A percentile compares a stretch with the other conserved stretches of the same genome.
Evolutionary conservation across 176 grass and related monocot species (phyloP).

Genomic region (Eleusine indica): DNA sequence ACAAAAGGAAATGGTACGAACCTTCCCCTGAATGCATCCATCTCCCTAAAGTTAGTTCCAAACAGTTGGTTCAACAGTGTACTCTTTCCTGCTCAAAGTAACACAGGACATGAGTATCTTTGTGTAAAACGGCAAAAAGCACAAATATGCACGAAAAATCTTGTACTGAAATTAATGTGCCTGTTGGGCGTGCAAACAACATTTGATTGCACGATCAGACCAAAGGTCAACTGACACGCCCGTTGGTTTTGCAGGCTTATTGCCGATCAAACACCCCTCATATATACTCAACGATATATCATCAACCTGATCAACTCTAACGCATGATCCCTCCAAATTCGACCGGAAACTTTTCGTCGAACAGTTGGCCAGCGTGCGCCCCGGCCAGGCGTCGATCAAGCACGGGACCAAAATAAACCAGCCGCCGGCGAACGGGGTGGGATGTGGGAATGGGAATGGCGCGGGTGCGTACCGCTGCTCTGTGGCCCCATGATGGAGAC

Average conservation of each 20-base stretch:
- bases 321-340: neutral
- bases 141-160: neutral
- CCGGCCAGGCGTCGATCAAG: neutral
- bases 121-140: neutral
- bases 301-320: neutral
- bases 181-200: neutral
- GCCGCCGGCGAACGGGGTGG: neutral
- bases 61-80: constrained; percentile 93
- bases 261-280: too few relatives aligned
- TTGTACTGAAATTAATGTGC: constrained; percentile 1
- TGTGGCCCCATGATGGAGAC: constrained; percentile 69
- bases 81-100: constrained; percentile 82
- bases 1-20: constrained; percentile 20
- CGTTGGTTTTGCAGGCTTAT: neutral
- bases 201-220: neutral
- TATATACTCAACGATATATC: neutral
- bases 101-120: neutral
- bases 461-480: constrained; percentile 60
- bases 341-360: constrained; percentile 36
- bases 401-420: neutral
- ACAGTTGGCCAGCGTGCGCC: constrained; percentile 13
- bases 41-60: constrained; percentile 86
- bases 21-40: constrained; percentile 96
- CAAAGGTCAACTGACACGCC: neutral
- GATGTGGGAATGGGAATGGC: neutral